Percentiles rank a stretch among this genome's conserved stretches.
phyloP scores from a whole-genome alignment of 148 eudicot species.

The Rhododendron simsii region DNA sequence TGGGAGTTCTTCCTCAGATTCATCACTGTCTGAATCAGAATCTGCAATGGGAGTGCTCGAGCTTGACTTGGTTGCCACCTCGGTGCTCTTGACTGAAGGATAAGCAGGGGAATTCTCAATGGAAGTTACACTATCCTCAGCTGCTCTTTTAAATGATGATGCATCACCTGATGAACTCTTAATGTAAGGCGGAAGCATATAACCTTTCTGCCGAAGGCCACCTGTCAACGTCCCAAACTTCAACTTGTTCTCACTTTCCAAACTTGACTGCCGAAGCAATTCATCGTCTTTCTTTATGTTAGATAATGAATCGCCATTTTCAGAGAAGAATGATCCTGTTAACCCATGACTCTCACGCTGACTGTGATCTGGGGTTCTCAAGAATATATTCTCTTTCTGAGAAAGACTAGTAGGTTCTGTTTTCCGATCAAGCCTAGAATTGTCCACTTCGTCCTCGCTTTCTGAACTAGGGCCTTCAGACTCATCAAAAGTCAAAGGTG shows the following conservation, averaged over 20 bases:
- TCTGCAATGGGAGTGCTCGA: conserved; percentile 9
- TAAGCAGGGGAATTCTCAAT: conserved; percentile 21
- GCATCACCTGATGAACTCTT: conserved; percentile 23
- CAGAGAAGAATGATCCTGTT: conserved; percentile 6
- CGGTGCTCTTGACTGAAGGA: conserved; percentile 16
- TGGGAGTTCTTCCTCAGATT: conserved; percentile 23
- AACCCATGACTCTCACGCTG: conserved; percentile 10
- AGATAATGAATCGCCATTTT: conserved; percentile 16
- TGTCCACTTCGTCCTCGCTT: conserved; percentile 42
- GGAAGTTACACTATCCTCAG: conserved; percentile 15
- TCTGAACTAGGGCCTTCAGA: conserved; percentile 57
- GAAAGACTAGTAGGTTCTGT: conserved; percentile 14
- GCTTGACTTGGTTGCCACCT: conserved; percentile 13
- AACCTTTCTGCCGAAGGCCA: conserved; percentile 60
- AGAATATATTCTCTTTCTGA: conserved; percentile 6
- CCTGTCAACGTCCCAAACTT: conserved; percentile 55
- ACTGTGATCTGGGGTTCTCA: conserved; percentile 17
- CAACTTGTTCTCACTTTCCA: conserved; percentile 36
- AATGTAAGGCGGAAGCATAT: conserved; percentile 34
- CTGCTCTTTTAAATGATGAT: conserved; percentile 20
- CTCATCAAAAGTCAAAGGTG: conserved; percentile 51
- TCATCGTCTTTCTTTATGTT: conserved; percentile 22
- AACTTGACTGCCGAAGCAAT: conserved; percentile 24
- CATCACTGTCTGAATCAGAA: conserved; percentile 35
- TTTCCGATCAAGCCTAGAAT: conserved; percentile 15